Evolutionary conservation across 1,139 yeast species (phyloP).

Genomic region (Pichia cactophila): DNA sequence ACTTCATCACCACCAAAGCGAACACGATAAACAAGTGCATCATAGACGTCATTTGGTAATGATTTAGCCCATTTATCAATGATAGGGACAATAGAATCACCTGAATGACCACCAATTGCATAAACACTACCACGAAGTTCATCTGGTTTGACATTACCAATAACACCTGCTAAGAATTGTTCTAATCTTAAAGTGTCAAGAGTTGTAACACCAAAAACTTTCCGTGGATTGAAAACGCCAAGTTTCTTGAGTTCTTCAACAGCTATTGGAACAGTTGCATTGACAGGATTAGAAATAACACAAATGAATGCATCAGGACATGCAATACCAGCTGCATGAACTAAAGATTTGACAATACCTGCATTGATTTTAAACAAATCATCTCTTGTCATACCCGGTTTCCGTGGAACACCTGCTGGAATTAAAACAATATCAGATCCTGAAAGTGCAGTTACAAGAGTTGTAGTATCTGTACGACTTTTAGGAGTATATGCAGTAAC

Average conservation of each 20-base stretch:
- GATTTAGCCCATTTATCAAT: conserved; percentile 18
- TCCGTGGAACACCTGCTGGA: conserved; percentile 81
- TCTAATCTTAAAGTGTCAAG: conserved; percentile 65
- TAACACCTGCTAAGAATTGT: conserved; percentile 43
- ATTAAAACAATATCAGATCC: conserved; percentile 46
- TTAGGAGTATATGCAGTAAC: conserved; percentile 52
- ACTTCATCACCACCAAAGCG: conserved; percentile 79
- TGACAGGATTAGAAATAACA: conserved; percentile 69
- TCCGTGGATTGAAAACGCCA: conserved; percentile 57
- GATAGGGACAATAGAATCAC: conserved; percentile 63
- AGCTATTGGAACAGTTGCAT: conserved; percentile 69
- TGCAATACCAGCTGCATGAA: conserved; percentile 47
- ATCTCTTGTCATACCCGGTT: conserved; percentile 76
- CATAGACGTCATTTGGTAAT: conserved; percentile 24
- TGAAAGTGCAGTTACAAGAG: conserved; percentile 36
- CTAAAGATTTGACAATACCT: conserved; percentile 54
- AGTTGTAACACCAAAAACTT: conserved; percentile 67
- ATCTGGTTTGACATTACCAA: conserved; percentile 31
- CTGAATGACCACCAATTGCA: conserved; percentile 73
- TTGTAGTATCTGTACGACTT: conserved; percentile 37
- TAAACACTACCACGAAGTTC: conserved; percentile 30
- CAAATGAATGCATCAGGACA: conserved; percentile 59
- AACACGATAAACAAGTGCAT: conserved; percentile 48
- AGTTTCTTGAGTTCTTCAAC: conserved; percentile 58
- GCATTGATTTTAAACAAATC: conserved; percentile 72